phyloP scores from a whole-genome alignment of 805 yeast genomes.

The Yueomyces sp. region DNA sequence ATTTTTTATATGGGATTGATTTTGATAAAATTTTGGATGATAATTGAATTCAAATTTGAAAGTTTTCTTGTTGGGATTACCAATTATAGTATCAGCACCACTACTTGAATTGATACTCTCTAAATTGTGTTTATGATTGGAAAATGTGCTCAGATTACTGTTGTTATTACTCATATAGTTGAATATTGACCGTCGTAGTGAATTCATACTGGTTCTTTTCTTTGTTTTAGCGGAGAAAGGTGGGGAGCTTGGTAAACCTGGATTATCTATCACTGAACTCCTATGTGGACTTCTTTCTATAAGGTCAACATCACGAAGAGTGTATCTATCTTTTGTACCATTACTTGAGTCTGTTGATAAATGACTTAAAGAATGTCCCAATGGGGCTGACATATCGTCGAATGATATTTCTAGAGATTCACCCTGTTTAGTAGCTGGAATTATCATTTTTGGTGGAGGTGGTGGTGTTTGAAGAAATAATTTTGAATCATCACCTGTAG shows the following conservation, averaged over 20 bases:
- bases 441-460: constrained; percentile 63
- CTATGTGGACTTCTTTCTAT: background rate
- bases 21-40: constrained; percentile 2
- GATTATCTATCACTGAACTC: constrained; percentile 6
- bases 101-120: background rate
- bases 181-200: constrained; percentile 17
- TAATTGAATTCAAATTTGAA: constrained; percentile 24
- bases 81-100: constrained; percentile 6
- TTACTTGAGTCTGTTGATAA: background rate
- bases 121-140: background rate
- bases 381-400: background rate
- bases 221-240: constrained; percentile 2
- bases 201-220: constrained; percentile 6
- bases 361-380: constrained; percentile 1
- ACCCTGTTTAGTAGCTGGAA: constrained; percentile 70
- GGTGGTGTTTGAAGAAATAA: constrained; percentile 30
- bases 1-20: background rate
- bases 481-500: constrained; percentile 24
- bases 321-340: constrained; percentile 12
- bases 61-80: constrained; percentile 17
- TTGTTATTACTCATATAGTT: constrained; percentile 10
- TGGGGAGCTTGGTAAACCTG: constrained; percentile 2
- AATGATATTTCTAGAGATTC: constrained; percentile 62
- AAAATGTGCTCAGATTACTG: background rate
- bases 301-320: constrained; percentile 10